Conservation (phyloP, 164 flowering plant species). For the Vitis cinerea region DNA sequence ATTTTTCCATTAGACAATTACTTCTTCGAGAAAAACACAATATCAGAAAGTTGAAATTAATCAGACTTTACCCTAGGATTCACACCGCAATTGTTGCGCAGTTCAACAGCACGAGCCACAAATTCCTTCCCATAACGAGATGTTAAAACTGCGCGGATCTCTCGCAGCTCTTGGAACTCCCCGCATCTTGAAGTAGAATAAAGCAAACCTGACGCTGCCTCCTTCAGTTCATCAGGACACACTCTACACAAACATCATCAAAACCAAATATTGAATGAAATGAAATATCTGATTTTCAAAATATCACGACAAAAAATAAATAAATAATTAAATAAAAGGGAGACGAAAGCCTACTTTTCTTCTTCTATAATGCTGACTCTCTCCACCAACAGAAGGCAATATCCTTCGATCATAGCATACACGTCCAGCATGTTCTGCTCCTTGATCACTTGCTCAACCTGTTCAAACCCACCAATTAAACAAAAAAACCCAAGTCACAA, state of each 20-base stretch:
- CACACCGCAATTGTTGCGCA: constrained; percentile 73
- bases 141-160: constrained; percentile 55
- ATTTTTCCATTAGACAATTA: not conserved
- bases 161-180: constrained; percentile 81
- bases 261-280: not conserved
- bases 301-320: not conserved
- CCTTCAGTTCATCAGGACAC: constrained; percentile 80
- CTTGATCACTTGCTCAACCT: constrained; percentile 59
- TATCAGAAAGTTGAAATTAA: not conserved
- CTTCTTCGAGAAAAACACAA: no score
- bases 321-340: not conserved
- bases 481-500: not conserved
- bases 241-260: constrained; percentile 30
- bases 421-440: constrained; percentile 52
- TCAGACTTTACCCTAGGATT: constrained; percentile 44
- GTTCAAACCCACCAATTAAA: not conserved
- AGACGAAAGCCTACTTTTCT: constrained; percentile 27
- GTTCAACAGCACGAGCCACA: constrained; percentile 56
- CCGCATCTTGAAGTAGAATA: constrained; percentile 84
- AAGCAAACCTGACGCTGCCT: constrained; percentile 61
- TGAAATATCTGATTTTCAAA: no score
- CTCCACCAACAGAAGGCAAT: constrained; percentile 41
- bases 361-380: constrained; percentile 44
- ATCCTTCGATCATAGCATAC: constrained; percentile 37
- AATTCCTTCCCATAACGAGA: constrained; percentile 77